A percentile compares a stretch with the other conserved stretches of the same genome.
Conservation (phyloP, 768 basidiomycete species). For the Suillus paluster region DNA sequence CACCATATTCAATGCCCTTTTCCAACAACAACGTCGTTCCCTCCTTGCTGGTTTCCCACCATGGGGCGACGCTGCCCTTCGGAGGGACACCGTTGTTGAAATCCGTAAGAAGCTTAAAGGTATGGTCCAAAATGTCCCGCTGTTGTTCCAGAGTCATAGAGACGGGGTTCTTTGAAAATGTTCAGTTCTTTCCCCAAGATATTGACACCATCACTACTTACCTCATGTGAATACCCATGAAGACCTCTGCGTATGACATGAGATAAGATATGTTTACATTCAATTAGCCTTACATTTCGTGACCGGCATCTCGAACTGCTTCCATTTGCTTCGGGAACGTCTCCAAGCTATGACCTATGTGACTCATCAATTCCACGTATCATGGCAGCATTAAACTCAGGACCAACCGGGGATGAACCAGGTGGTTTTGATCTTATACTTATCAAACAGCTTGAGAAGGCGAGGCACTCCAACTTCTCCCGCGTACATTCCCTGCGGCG, state of each 20-base stretch:
- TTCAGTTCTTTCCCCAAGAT: neutral
- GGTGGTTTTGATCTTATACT: constrained; percentile 65
- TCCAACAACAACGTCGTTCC: constrained; percentile 66
- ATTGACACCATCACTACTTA: constrained; percentile 14
- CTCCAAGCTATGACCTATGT: constrained; percentile 67
- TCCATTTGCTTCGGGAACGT: constrained; percentile 76
- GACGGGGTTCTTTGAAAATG: constrained; percentile 53
- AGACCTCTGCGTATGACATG: constrained; percentile 48
- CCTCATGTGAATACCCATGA: constrained; percentile 77
- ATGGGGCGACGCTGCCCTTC: constrained; percentile 72
- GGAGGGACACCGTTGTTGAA: constrained; percentile 66
- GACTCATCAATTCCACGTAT: neutral
- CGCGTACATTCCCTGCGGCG: constrained; percentile 62
- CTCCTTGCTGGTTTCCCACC: constrained; percentile 81
- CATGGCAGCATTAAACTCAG: neutral
- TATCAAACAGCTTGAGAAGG: constrained; percentile 67
- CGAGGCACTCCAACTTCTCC: constrained; percentile 72
- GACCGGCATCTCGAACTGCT: constrained; percentile 70
- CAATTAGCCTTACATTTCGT: constrained; percentile 57
- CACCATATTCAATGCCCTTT: constrained; percentile 77
- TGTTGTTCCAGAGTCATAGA: constrained; percentile 68
- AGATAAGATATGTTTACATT: neutral
- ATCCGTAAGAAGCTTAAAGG: constrained; percentile 61
- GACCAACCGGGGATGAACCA: constrained; percentile 72
- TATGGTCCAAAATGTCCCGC: constrained; percentile 70